Evolutionary conservation across 345 rosid species (phyloP).

Genomic region (Populus nigra): DNA sequence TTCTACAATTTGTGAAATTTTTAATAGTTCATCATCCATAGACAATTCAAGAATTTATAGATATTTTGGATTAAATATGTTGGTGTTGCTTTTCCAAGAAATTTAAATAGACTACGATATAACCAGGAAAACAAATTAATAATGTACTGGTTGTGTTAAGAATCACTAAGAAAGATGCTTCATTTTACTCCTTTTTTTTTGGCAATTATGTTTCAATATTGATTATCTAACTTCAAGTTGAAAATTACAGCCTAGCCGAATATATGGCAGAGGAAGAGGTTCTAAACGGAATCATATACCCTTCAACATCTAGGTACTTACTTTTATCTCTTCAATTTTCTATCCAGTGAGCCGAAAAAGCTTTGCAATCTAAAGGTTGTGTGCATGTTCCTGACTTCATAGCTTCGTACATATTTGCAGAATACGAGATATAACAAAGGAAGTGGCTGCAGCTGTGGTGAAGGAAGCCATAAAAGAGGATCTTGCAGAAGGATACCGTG

Average conservation of each 20-base stretch:
- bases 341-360: background rate
- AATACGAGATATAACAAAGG: slow-evolving; percentile 83
- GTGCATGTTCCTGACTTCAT: slow-evolving; percentile 1
- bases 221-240: slow-evolving; percentile 19
- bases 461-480: slow-evolving; percentile 84
- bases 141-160: background rate
- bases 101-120: background rate
- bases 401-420: slow-evolving; percentile 36
- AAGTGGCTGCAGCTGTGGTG: slow-evolving; percentile 83
- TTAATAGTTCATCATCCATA: background rate
- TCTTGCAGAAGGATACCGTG: slow-evolving; percentile 80
- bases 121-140: background rate
- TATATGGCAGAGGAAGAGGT: slow-evolving; percentile 95
- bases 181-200: background rate
- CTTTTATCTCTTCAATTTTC: background rate
- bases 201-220: background rate
- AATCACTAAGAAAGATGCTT: background rate
- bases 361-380: background rate
- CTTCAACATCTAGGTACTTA: slow-evolving; percentile 76
- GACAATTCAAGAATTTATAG: background rate
- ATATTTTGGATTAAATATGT: background rate
- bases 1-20: background rate
- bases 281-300: slow-evolving; percentile 68
- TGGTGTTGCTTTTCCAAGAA: background rate
- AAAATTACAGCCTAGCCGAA: slow-evolving; percentile 72